A percentile compares a stretch with the other conserved stretches of the same genome.
These are phyloP conservation scores for Sphagnum magellanicum DNA, from an alignment of 228 moss, liverwort and hornwort species.

Conservation along the genomic window DNA sequence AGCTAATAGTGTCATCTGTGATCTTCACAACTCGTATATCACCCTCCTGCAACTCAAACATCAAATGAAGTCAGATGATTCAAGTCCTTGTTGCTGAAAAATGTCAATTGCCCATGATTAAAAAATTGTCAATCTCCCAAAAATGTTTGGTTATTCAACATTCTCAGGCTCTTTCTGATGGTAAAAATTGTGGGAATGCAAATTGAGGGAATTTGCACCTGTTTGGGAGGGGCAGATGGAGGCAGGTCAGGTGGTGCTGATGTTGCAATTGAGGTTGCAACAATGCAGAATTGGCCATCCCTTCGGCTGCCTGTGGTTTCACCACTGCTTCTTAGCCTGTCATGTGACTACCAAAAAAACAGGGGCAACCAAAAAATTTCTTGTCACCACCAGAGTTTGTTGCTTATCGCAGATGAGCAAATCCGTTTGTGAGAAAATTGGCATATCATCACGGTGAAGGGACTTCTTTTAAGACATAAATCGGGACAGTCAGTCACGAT, in stretches of 20 bases:
- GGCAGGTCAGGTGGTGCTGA: constrained; percentile 15
- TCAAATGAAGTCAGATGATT: neutral
- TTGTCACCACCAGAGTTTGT: too few species aligned
- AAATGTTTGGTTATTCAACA: too few species aligned
- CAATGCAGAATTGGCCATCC: constrained; percentile 12
- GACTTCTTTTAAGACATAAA: too few species aligned
- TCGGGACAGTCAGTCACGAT: too few species aligned
- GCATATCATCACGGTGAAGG: too few species aligned
- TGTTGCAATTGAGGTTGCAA: constrained; percentile 33
- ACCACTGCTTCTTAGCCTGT: constrained; percentile 6
- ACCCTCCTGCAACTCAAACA: constrained; percentile 39
- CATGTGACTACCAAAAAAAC: constrained; percentile 9
- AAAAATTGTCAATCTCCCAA: too few species aligned
- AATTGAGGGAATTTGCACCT: constrained; percentile 10
- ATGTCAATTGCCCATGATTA: neutral
- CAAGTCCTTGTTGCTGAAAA: neutral
- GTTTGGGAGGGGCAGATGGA: constrained; percentile 30
- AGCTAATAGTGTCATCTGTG: constrained; percentile 53
- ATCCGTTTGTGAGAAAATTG: too few species aligned
- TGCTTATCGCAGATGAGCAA: too few species aligned
- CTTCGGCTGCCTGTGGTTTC: constrained; percentile 13
- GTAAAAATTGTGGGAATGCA: neutral
- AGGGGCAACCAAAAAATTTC: too few species aligned
- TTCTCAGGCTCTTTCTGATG: too few species aligned
- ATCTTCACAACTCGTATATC: constrained; percentile 56